Percentiles rank a stretch among this genome's conserved stretches.
These are phyloP conservation scores for Postia placenta DNA, from an alignment of 768 basidiomycete species.

Conservation along the genomic window DNA sequence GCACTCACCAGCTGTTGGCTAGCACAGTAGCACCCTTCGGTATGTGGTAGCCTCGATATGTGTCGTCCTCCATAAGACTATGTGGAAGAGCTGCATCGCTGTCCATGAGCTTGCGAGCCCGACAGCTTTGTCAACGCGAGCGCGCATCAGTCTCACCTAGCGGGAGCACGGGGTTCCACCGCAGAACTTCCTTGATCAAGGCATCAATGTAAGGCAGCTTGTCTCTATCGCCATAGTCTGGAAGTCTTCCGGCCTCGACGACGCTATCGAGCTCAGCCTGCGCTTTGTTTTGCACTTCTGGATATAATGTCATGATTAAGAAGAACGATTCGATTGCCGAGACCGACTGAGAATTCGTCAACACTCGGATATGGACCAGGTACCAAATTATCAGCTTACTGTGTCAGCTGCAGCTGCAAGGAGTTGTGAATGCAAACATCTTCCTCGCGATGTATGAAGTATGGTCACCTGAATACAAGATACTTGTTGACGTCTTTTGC, in stretches of 20 bases:
- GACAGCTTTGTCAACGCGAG: too few relatives aligned
- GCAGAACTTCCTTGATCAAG: slow-evolving; percentile 19
- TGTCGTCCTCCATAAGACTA: slow-evolving; percentile 34
- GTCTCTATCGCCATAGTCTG: neutral
- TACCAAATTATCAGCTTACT: neutral
- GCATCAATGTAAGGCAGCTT: slow-evolving; percentile 10
- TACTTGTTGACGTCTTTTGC: neutral
- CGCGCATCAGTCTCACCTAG: slow-evolving; percentile 10
- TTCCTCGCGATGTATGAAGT: too few relatives aligned
- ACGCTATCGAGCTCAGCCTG: slow-evolving; percentile 26
- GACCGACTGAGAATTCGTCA: neutral
- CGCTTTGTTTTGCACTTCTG: slow-evolving; percentile 20
- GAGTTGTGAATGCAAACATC: neutral
- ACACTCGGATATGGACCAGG: neutral
- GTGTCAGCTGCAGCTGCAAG: slow-evolving; percentile 1
- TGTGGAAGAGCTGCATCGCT: slow-evolving; percentile 4
- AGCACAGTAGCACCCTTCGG: slow-evolving; percentile 55
- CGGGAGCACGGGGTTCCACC: slow-evolving; percentile 24
- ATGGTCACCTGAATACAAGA: neutral
- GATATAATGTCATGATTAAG: slow-evolving; percentile 26
- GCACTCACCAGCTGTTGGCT: slow-evolving; percentile 50
- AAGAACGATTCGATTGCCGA: slow-evolving; percentile 14
- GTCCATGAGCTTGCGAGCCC: too few relatives aligned
- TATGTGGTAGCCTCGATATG: slow-evolving; percentile 48
- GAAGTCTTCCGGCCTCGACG: neutral